Evolutionary conservation across 768 basidiomycete genomes (phyloP).

Genomic region (Boletus fagicola): DNA sequence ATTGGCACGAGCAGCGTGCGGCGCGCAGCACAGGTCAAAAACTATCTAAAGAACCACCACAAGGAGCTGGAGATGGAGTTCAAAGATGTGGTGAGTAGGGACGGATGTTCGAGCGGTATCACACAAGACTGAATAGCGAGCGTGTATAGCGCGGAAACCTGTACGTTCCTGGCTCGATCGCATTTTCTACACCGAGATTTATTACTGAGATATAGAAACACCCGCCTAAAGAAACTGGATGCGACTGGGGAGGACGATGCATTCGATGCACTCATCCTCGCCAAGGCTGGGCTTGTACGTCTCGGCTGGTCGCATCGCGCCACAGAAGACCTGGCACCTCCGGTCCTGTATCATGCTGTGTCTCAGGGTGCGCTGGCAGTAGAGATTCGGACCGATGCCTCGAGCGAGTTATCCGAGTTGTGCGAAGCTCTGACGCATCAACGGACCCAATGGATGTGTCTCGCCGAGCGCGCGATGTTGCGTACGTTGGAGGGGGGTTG

Average conservation of each 20-base stretch:
- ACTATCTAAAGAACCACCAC: constrained; percentile 57
- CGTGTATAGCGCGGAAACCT: constrained; percentile 73
- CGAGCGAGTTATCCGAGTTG: constrained; percentile 53
- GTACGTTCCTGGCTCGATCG: constrained; percentile 44
- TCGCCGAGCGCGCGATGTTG: constrained; percentile 85
- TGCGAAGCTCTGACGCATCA: constrained; percentile 72
- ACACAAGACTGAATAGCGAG: not conserved
- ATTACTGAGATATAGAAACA: constrained; percentile 55
- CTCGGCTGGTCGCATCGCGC: constrained; percentile 72
- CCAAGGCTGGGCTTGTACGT: constrained; percentile 88
- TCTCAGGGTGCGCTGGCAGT: constrained; percentile 91
- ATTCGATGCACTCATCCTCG: constrained; percentile 88
- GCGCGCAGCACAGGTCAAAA: constrained; percentile 84
- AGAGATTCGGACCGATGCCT: constrained; percentile 74
- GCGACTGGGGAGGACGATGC: constrained; percentile 58
- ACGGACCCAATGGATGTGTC: constrained; percentile 71
- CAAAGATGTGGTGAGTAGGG: constrained; percentile 76
- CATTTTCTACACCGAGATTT: constrained; percentile 1
- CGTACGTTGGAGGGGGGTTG: constrained; percentile 95
- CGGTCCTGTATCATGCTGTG: constrained; percentile 82
- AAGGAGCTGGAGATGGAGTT: constrained; percentile 55
- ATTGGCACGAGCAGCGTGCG: constrained; percentile 97
- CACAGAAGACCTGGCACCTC: constrained; percentile 69
- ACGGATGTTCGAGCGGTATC: not conserved
- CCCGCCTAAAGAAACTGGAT: constrained; percentile 89